Evolutionary conservation across 106 monocot genomes (phyloP), one percentile per base, ranked within the genome.

Genomic region (Apostasia shenzhenica): DNA sequence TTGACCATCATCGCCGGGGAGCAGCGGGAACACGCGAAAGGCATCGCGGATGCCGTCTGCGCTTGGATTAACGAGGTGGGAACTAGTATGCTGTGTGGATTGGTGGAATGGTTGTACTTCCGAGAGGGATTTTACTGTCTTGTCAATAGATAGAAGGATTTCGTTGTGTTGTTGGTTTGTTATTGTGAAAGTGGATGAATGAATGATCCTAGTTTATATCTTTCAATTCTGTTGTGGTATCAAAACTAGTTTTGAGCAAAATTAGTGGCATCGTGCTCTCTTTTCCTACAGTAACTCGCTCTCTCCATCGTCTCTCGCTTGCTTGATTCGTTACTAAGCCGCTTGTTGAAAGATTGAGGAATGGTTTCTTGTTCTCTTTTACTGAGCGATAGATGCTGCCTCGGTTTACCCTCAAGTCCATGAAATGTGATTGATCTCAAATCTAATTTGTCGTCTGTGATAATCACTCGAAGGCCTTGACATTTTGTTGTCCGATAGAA

Each of bases 1-100:
- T 90, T 99, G 54, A 99, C 97, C 26, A 90, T 99, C 57, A 86
- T 99, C 53, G 97, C 92, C 2, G 97, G 86, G 10, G 85, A 99
- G 71, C 84, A 92, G 59, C 59, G 79, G 60, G 69, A 78, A 37
- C 53, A 62, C 57, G 92, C 76, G 12, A 71, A 77, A 50, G 89
- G 84, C 54, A 92, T 99, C 70, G 89, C 87, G 9, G 73, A 85
- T 51, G 97, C 82, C 49, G 83, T 97, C 54, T 92, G 82, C 73
- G 41, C 62, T 26, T 70, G 92, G 78, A 77, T 97, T 72, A 62
- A 84, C 40, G 82, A 89, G 89, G 92, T 92, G 50, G 55, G 70
- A 8, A 50, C 54, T 54, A 13, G 45, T 48, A 59, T 48, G 43
- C 48, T 48, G 10, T 45, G 58, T 6, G 13, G 43, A 50, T 46